A percentile compares a stretch with the other conserved stretches of the same genome.
phyloP scores from a whole-genome alignment of 75 land plant species.

The Sequoia sempervirens region DNA sequence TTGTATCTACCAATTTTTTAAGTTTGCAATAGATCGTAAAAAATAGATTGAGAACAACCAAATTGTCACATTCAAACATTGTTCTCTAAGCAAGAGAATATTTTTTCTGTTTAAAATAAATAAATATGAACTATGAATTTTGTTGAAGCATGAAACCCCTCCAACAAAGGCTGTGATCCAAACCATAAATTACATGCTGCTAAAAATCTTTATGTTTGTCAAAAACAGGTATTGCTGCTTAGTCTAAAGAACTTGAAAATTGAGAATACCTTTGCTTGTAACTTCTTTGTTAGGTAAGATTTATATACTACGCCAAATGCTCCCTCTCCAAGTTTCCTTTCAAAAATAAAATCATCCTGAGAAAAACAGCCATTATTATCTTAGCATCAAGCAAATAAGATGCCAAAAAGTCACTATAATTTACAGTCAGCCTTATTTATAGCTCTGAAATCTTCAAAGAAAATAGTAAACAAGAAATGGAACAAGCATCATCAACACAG shows the following conservation, averaged over 20 bases:
- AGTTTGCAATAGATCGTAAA: neutral
- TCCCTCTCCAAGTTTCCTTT: conserved; percentile 96
- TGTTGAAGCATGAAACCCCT: neutral
- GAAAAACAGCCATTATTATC: neutral
- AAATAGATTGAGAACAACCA: neutral
- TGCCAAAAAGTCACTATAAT: neutral
- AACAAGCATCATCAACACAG: neutral
- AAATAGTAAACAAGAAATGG: neutral
- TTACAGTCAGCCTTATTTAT: neutral
- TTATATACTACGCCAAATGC: conserved; percentile 96
- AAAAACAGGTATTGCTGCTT: neutral
- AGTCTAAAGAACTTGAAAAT: neutral
- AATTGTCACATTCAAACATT: neutral
- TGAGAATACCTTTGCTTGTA: conserved; percentile 41
- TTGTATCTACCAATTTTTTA: neutral
- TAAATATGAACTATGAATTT: neutral
- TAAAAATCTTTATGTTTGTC: neutral
- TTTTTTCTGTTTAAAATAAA: neutral
- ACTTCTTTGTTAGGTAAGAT: conserved; percentile 55
- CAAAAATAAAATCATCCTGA: conserved; percentile 87
- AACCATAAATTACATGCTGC: neutral
- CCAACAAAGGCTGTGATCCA: neutral
- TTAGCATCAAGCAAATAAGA: neutral
- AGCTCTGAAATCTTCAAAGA: neutral
- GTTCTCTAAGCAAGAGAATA: neutral